Conservation (phyloP, 306 rosid genomes). For the Luffa acutangula region DNA sequence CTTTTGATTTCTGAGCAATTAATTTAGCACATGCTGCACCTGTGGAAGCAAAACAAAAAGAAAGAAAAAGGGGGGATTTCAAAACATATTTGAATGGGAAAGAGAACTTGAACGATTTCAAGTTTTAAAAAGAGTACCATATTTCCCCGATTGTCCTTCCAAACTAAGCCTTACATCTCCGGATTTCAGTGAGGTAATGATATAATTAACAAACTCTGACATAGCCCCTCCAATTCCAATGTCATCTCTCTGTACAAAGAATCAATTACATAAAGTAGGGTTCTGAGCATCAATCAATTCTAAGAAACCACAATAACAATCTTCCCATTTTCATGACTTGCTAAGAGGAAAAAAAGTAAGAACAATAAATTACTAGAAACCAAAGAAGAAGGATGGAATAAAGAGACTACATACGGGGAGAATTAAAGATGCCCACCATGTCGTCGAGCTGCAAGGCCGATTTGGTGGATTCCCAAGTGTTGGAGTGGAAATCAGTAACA, state of each 20-base stretch:
- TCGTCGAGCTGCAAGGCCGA: conserved; percentile 63
- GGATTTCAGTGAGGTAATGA: conserved; percentile 51
- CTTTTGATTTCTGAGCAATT: conserved; percentile 74
- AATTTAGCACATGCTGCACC: conserved; percentile 50
- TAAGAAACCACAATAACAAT: not conserved
- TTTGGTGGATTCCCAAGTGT: conserved; percentile 55
- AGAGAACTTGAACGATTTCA: not conserved
- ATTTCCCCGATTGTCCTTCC: conserved; percentile 29
- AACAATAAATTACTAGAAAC: not conserved
- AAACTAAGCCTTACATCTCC: conserved; percentile 57
- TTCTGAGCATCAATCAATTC: not conserved
- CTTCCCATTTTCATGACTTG: not conserved
- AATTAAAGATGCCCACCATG: conserved; percentile 37
- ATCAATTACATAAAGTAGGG: not conserved
- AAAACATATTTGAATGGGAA: not conserved
- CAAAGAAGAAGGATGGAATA: not conserved
- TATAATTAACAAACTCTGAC: conserved; percentile 66
- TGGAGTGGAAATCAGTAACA: conserved; percentile 54
- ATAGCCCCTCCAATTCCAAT: conserved; percentile 79
- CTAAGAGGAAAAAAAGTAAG: not conserved
- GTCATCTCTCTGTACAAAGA: conserved; percentile 56
- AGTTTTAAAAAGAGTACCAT: conserved; percentile 13
- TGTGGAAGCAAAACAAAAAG: not conserved
- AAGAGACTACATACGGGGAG: not conserved
- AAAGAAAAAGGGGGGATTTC: not conserved